Percentiles rank a stretch among this genome's conserved stretches.
These are phyloP conservation scores for Colletotrichum sp. DNA, from an alignment of 2,329 filamentous ascomycete species.

Conservation along the genomic window DNA sequence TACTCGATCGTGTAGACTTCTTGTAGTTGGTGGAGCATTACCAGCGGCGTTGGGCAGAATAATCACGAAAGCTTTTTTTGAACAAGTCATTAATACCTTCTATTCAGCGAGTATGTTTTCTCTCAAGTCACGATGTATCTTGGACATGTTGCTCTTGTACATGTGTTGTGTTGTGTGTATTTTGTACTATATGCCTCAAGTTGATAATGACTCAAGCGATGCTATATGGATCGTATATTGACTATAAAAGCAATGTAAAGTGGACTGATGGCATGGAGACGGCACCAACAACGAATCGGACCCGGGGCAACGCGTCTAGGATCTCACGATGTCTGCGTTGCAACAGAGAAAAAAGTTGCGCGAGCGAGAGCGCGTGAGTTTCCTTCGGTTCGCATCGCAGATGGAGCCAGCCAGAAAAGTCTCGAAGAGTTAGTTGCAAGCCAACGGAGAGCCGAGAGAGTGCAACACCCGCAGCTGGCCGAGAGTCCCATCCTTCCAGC, in stretches of 20 bases:
- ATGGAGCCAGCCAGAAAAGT: neutral
- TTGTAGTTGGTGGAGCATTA: neutral
- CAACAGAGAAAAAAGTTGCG: neutral
- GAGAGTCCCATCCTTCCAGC: neutral
- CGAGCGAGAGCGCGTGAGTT: neutral
- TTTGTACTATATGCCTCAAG: neutral
- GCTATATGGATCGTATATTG: neutral
- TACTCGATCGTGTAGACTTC: constrained; percentile 11
- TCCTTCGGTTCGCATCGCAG: neutral
- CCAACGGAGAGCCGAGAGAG: neutral
- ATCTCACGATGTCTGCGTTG: neutral
- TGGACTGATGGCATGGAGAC: neutral
- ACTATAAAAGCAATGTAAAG: neutral
- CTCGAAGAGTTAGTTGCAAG: neutral
- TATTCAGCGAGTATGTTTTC: neutral
- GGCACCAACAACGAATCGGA: neutral
- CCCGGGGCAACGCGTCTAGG: neutral
- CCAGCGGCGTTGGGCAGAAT: neutral
- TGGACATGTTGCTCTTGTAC: neutral
- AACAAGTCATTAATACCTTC: neutral
- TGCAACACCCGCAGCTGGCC: neutral
- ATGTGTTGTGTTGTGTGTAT: neutral
- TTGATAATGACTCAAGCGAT: neutral
- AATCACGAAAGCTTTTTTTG: neutral
- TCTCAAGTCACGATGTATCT: neutral